Evolutionary conservation across 768 basidiomycete species (phyloP).

Genomic region (Boletus fagicola): DNA sequence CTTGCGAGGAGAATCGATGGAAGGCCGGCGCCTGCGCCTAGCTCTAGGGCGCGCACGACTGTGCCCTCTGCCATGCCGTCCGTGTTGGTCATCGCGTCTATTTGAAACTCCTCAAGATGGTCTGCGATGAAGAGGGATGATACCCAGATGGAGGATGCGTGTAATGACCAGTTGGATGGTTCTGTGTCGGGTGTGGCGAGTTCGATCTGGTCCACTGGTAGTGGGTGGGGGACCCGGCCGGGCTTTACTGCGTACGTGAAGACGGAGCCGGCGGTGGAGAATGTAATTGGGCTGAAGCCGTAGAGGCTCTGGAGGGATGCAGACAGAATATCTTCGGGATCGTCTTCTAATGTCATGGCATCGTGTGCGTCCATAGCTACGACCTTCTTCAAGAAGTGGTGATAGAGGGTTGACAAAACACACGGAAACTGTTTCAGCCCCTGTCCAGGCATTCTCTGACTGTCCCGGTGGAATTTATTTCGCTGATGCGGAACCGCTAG

Average conservation of each 20-base stretch:
- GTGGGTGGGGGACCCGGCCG: conserved; percentile 15
- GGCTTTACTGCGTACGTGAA: conserved; percentile 44
- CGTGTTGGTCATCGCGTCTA: conserved; percentile 29
- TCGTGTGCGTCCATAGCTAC: background rate
- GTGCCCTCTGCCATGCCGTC: background rate
- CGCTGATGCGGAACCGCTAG: background rate
- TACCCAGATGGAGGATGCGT: conserved; percentile 76
- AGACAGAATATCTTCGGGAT: conserved; percentile 68
- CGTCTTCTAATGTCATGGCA: conserved; percentile 13
- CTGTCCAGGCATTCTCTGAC: background rate
- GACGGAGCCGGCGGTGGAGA: conserved; percentile 52
- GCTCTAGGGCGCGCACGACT: conserved; percentile 52
- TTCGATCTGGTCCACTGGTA: conserved; percentile 33
- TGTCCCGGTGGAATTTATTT: background rate
- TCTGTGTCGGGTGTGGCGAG: conserved; percentile 64
- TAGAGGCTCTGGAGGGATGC: conserved; percentile 63
- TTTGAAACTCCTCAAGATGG: conserved; percentile 49
- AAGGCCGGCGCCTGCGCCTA: conserved; percentile 74
- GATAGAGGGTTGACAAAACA: no score
- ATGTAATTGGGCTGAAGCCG: conserved; percentile 56
- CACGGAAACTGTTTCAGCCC: background rate
- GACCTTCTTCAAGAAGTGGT: no score
- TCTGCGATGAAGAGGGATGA: conserved; percentile 67
- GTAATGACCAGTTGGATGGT: conserved; percentile 68
- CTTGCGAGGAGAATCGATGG: conserved; percentile 69